Conservation (phyloP, 176 grass and related monocot species). For the Typha latifolia region DNA sequence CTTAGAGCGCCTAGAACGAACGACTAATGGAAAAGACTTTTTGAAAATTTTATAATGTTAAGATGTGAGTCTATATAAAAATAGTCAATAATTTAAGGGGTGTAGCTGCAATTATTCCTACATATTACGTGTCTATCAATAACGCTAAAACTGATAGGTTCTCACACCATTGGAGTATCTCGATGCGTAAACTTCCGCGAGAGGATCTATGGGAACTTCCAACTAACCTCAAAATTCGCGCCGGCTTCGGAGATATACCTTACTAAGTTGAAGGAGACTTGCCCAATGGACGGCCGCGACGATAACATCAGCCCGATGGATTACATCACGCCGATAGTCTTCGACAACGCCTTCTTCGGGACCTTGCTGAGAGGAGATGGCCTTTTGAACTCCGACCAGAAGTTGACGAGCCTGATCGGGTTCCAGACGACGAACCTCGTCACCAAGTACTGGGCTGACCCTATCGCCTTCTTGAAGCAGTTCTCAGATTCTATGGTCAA, state of each 20-base stretch:
- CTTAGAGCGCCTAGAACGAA: no score
- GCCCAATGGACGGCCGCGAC: slow-evolving; percentile 4
- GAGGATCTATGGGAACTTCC: slow-evolving; percentile 19
- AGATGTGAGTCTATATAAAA: no score
- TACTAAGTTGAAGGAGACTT: slow-evolving; percentile 3
- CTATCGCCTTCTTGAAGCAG: slow-evolving; percentile 13
- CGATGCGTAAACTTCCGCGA: slow-evolving; percentile 14
- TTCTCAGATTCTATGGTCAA: slow-evolving; percentile 23
- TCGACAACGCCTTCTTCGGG: slow-evolving; percentile 25
- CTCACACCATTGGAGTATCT: slow-evolving; percentile 20
- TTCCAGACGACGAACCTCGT: slow-evolving; percentile 15
- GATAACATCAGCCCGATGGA: slow-evolving; percentile 9
- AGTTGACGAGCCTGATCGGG: slow-evolving; percentile 14
- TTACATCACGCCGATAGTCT: slow-evolving; percentile 3
- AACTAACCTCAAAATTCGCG: neutral
- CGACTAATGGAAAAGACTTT: no score
- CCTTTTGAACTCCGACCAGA: slow-evolving; percentile 23
- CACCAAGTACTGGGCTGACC: slow-evolving; percentile 6
- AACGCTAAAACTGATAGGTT: neutral
- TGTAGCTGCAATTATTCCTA: no score
- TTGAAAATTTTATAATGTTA: no score
- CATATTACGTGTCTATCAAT: no score
- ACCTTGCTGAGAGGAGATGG: slow-evolving; percentile 1
- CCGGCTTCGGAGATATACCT: neutral
- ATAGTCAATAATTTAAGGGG: no score